These are phyloP conservation scores for Trichoderma orchidacearum DNA, from an alignment of 495 filamentous ascomycete genomes.

Conservation along the genomic window DNA sequence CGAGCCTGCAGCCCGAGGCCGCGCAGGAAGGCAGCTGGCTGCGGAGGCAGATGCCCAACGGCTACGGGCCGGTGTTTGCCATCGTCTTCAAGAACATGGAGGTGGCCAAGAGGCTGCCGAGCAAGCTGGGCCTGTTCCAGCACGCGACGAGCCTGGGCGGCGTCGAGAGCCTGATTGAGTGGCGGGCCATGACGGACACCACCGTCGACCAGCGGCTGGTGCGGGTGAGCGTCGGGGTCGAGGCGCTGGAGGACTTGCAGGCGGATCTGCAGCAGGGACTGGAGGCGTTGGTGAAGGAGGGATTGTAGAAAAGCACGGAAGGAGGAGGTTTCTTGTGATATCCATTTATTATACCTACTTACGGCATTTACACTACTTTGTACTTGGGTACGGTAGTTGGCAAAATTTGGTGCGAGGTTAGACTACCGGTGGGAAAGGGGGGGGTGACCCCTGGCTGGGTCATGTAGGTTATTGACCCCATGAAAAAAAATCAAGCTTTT, in stretches of 20 bases:
- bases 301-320: neutral
- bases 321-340: too few species aligned
- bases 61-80: conserved; percentile 80
- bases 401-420: too few species aligned
- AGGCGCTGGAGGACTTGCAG: conserved; percentile 74
- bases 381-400: too few species aligned
- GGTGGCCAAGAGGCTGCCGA: conserved; percentile 56
- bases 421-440: too few species aligned
- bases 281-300: conserved; percentile 32
- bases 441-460: too few species aligned
- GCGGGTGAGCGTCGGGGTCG: conserved; percentile 74
- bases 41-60: conserved; percentile 78
- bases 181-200: conserved; percentile 72
- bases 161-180: conserved; percentile 88
- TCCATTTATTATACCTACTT: too few species aligned
- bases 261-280: conserved; percentile 64
- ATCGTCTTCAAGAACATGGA: conserved; percentile 46
- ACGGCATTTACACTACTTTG: too few species aligned
- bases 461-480: too few species aligned
- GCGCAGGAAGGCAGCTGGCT: conserved; percentile 56
- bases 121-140: conserved; percentile 69
- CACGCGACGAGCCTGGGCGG: conserved; percentile 91
- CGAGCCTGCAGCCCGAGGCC: conserved; percentile 52
- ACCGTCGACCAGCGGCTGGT: conserved; percentile 59
- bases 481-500: too few species aligned